phyloP scores from a whole-genome alignment of 2,329 filamentous ascomycete genomes.

The Aspergillus nomiae region DNA sequence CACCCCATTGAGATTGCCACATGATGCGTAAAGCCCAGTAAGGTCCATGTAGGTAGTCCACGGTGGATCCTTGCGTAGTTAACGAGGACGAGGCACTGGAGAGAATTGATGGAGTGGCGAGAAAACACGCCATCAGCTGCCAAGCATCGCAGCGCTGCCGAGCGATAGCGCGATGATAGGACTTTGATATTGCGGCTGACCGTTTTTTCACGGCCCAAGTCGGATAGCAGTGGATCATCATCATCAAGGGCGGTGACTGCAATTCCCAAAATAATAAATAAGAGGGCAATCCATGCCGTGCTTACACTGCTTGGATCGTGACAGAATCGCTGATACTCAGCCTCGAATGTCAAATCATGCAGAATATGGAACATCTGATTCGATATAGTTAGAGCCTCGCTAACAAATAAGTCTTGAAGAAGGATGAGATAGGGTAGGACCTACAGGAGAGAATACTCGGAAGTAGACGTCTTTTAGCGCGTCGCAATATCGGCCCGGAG shows the following conservation, averaged over 20 bases:
- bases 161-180: conserved; percentile 40
- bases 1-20: conserved; percentile 46
- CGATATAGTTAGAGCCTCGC: background rate
- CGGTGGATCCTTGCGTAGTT: conserved; percentile 42
- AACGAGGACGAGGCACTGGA: conserved; percentile 44
- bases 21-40: conserved; percentile 43
- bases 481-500: conserved; percentile 40
- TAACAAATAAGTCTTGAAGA: background rate
- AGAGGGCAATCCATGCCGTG: conserved; percentile 41
- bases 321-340: conserved; percentile 41
- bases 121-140: conserved; percentile 42
- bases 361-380: conserved; percentile 43
- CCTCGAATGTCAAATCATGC: conserved; percentile 44
- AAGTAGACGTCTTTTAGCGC: conserved; percentile 40
- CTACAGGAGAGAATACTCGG: conserved; percentile 41
- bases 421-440: conserved; percentile 8
- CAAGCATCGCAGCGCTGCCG: conserved; percentile 40
- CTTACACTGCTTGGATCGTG: conserved; percentile 38
- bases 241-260: conserved; percentile 41
- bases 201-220: conserved; percentile 40
- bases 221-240: conserved; percentile 37
- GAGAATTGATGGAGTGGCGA: conserved; percentile 42
- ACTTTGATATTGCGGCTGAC: conserved; percentile 40
- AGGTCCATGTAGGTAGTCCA: conserved; percentile 40
- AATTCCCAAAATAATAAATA: conserved; percentile 43